Evolutionary conservation across 768 basidiomycete species (phyloP), one percentile per base, ranked within the genome.

Genomic region (Podaxis rugospora): DNA sequence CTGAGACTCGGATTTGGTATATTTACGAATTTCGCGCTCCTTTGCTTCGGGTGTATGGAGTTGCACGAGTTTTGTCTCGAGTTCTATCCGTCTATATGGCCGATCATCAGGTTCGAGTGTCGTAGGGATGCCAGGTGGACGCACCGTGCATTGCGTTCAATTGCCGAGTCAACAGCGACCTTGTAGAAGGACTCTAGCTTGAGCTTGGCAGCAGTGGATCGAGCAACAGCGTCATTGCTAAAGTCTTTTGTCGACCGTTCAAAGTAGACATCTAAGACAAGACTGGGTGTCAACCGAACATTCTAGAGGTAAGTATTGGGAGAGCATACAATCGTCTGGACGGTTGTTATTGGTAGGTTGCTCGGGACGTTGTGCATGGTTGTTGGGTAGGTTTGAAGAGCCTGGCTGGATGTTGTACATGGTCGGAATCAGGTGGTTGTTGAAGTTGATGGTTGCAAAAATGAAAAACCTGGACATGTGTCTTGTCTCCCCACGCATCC

Each of bases 181-280:
- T 98, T 98, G 82, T 99, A 99, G 78, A 89, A 98, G 50, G 95
- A 92, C 75, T 96, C 95, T 59, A 99, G 87, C 75, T 97, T 97
- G 73, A 98, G 85, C 72, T 97, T 97, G 18, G 95, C 94, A 25
- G 91, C 92, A 51, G 93, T 96, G 6, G 93, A 89, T 53, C 91
- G 90, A 61, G 94, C 93, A 55, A 93, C 82, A 18, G 93, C 90
- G 70, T 92, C 88, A 64, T 93, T 85, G 16, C 89, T 89, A 79
- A 96, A 95, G 60, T 83, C 85, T 44, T 81, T 76, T 0, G 90
- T 90, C 55, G 88, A 87, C 63, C 96, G 84, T 73, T 97, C 90
- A 74, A 98, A 99, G 79, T 95, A 96, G 68, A 98, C 95, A 75
- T 98, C 95, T 82, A 28, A 87, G 83, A 35, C 68, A 65, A 62